These are phyloP conservation scores for Pythium brassicae DNA, from an alignment of 352 stramenopile genomes.

Conservation along the genomic window DNA sequence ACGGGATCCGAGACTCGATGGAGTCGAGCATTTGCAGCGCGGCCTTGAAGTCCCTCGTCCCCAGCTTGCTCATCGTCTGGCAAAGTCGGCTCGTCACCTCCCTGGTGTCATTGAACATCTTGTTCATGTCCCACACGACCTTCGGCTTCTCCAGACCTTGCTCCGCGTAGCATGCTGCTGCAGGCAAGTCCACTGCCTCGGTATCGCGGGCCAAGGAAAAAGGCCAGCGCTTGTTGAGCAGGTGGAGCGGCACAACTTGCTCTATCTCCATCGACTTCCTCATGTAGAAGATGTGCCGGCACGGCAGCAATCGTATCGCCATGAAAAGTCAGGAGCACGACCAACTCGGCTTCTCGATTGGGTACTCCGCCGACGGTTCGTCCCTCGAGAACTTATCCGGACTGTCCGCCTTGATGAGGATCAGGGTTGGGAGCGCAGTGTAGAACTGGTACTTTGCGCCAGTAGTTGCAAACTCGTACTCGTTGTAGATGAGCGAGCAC, in stretches of 20 bases:
- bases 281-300: conserved; percentile 17
- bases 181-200: no score
- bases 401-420: conserved; percentile 5
- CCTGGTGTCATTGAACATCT: no score
- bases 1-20: no score
- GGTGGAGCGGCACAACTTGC: conserved; percentile 12
- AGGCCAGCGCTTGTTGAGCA: conserved; percentile 14
- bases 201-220: neutral
- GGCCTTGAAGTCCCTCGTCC: no score
- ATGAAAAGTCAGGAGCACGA: conserved; percentile 19
- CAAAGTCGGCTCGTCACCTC: no score
- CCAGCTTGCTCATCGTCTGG: no score
- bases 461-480: conserved; percentile 12
- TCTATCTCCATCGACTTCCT: conserved; percentile 7
- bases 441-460: conserved; percentile 15
- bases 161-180: neutral
- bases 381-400: conserved; percentile 6
- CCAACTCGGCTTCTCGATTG: conserved; percentile 11
- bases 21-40: no score
- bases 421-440: conserved; percentile 3
- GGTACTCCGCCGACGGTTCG: conserved; percentile 13
- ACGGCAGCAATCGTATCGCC: conserved; percentile 11
- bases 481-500: conserved; percentile 14
- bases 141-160: neutral
- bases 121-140: no score